phyloP scores from a whole-genome alignment of 805 yeast species.

The Helenozyma baotianmanensis region DNA sequence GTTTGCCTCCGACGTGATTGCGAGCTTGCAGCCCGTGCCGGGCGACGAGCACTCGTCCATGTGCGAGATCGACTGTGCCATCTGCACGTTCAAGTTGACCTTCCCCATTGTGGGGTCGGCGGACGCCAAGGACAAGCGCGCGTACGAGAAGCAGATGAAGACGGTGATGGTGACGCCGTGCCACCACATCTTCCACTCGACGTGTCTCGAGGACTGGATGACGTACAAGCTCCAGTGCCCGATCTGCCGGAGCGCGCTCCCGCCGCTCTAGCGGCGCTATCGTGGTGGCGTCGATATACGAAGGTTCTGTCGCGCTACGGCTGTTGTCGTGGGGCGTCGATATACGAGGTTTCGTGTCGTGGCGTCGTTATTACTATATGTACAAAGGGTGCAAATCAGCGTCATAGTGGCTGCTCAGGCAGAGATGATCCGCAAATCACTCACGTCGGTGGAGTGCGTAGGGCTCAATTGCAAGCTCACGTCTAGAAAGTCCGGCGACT shows the following conservation, averaged over 20 bases:
- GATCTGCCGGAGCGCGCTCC: conserved; percentile 79
- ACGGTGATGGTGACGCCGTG: conserved; percentile 87
- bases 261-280: conserved; percentile 54
- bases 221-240: conserved; percentile 89
- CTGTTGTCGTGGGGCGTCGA: too few relatives aligned
- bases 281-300: too few relatives aligned
- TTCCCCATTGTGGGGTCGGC: conserved; percentile 10
- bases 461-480: too few relatives aligned
- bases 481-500: too few relatives aligned
- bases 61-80: conserved; percentile 72
- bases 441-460: too few relatives aligned
- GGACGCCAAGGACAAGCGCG: conserved; percentile 3
- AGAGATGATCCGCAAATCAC: too few relatives aligned
- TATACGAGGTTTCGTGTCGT: too few relatives aligned
- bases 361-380: too few relatives aligned
- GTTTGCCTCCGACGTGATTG: conserved; percentile 49
- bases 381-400: too few relatives aligned
- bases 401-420: too few relatives aligned
- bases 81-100: conserved; percentile 58
- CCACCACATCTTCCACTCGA: conserved; percentile 81
- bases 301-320: too few relatives aligned
- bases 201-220: conserved; percentile 94
- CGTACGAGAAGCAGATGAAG: conserved; percentile 18
- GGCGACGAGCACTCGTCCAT: conserved; percentile 24
- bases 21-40: conserved; percentile 27